Base-by-base conservation (phyloP, 2,329 filamentous ascomycete species). In the Intubia oerlemansii region DNA sequence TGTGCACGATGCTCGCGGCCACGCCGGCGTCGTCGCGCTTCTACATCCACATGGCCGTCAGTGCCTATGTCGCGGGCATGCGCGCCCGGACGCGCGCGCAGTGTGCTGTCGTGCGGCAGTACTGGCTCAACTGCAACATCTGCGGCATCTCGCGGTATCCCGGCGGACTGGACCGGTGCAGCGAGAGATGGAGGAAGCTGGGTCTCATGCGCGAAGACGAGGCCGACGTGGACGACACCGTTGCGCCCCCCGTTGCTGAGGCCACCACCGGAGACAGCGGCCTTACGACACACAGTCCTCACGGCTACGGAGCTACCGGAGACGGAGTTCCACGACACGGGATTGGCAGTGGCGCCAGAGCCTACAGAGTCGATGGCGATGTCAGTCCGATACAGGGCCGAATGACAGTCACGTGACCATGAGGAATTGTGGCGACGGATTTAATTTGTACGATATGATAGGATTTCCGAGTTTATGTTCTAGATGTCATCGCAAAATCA, bases 31-130 rank as follows among this genome's bases (percentile, higher is more conserved):
- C 40, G 1, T 55, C 50, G 1, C 41, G 40, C 5, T 53, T 49
- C 33, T 53, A 53, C 33, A 45, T 49, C 18, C 50, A 54, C 31
- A 38, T 55, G 36, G 51, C 49, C 2, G 44, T 45, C 0, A 42
- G 48, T 0, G 49, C 47, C 0, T 54, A 49, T 26, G 32, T 55
- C 4, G 45, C 48, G 1, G 50, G 45, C 0, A 50, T 52, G 34
- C 41, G 49, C 20, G 49, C 49, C 1, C 46, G 36, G 5, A 43
- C 41, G 0, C 18, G 16, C 0, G 31, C 35, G 10, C 50, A 55
- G 14, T 52, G 51, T 25, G 41, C 45, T 5, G 35, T 44, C 3
- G 39, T 55, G 10, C 41, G 48, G 6, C 33, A 29, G 0, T 55
- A 54, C 30, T 55, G 51, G 52, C 39, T 35, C 12, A 48, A 48